Evolutionary conservation across 495 filamentous ascomycete species (phyloP), one percentile per base, ranked within the genome.

Genomic region (Cercophora newfieldiana): DNA sequence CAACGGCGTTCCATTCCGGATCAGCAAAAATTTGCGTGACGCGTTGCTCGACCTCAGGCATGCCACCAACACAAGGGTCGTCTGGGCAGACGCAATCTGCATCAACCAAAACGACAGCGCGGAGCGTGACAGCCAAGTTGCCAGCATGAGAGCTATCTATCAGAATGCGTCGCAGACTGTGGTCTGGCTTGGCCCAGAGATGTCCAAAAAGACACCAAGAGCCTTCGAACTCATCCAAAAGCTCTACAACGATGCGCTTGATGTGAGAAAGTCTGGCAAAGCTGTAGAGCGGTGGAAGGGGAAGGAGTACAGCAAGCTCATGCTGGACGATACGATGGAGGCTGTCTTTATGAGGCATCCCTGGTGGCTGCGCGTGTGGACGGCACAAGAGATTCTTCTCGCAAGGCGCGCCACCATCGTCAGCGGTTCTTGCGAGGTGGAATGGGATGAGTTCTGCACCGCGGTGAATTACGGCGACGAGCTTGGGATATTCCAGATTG

Each of bases 1-100:
- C 16, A 57, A 71, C 14, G 55, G 49, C 5, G 31, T n/a, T 7
- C 55, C 24, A 7, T 18, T 24, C 4, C 54, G 14, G 1, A 59
- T 71, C 30, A 31, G 60, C 26, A 19, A 61, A n/a, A 63, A 63
- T 26, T 63, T 71, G 18, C 3, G 66, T 12, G 37, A 21, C 7
- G 66, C 69, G 0, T 26, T 69, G 19, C 63, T 66, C 0, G 54
- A 58, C 14, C 31, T 71, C 25, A 37, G 69, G 48, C 30, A 54
- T 22, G 0, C 22, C 0, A 19, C 37, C 0, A 1, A 22, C 1
- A 44, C 58, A 24, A 29, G 64, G 8, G 30, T 67, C 1, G 51
- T 77, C n/a, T 71, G 69, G 69, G 47, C 61, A 1, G 69, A 69
- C 2, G 66, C 58, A 14, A 59, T 71, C 26, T 72, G 70, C 25